Conservation (phyloP, 2,329 filamentous ascomycete genomes). For the Neurospora crassa region DNA sequence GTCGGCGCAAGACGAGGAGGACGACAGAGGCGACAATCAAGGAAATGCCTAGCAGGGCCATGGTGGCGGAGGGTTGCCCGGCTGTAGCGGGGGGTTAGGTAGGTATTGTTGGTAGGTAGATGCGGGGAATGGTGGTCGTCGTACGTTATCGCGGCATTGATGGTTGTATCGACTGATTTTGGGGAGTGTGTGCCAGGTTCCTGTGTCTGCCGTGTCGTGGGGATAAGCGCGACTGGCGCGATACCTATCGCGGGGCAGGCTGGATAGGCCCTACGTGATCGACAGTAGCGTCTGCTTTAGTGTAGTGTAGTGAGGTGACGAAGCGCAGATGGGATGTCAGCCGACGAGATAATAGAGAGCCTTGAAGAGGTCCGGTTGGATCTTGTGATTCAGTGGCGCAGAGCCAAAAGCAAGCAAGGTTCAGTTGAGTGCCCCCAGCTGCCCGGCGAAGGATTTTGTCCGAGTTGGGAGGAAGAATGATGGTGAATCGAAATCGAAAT, state of each 20-base stretch:
- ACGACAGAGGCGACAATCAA: conserved; percentile 52
- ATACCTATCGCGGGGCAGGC: neutral
- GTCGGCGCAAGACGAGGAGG: conserved; percentile 44
- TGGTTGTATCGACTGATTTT: conserved; percentile 1
- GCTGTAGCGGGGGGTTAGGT: conserved; percentile 4
- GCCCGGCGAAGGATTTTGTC: neutral
- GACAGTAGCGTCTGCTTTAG: conserved; percentile 1
- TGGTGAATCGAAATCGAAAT: neutral
- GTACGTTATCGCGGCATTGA: conserved; percentile 9
- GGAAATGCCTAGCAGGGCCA: conserved; percentile 52
- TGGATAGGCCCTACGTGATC: neutral
- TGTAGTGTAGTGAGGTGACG: neutral
- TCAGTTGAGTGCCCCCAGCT: neutral
- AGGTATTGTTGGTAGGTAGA: conserved; percentile 1
- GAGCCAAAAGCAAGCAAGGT: neutral
- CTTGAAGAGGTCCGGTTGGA: neutral
- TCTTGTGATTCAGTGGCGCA: neutral
- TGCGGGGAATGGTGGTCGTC: conserved; percentile 2
- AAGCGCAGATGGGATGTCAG: neutral
- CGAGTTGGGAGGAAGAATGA: neutral
- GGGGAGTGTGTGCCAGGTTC: neutral
- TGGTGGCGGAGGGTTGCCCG: conserved; percentile 20
- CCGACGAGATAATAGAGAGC: neutral
- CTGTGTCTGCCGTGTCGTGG: neutral
- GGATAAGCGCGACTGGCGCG: conserved; percentile 1